Evolutionary conservation across 257 asterid species (phyloP).

Genomic region (Craterostigma plantagineum): DNA sequence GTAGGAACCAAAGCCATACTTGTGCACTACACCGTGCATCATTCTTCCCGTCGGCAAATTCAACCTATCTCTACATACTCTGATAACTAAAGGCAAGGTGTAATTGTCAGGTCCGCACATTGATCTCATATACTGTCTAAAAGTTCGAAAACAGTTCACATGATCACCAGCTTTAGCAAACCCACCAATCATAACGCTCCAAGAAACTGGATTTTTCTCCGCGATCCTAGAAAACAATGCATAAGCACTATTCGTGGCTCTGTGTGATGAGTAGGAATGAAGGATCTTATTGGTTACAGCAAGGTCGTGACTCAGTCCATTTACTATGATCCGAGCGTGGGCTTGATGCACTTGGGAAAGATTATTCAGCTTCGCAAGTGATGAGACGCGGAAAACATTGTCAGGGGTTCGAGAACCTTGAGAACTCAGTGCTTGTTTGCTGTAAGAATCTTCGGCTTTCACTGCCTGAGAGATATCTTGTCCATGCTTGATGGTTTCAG

Average conservation of each 20-base stretch:
- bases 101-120: conserved; percentile 24
- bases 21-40: conserved; percentile 23
- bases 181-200: conserved; percentile 52
- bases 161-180: conserved; percentile 26
- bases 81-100: conserved; percentile 35
- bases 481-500: no score
- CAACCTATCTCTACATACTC: conserved; percentile 21
- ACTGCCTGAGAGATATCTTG: no score
- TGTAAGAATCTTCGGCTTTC: conserved; percentile 3
- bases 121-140: conserved; percentile 34
- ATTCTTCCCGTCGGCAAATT: conserved; percentile 25
- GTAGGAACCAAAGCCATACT: conserved; percentile 19
- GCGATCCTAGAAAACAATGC: conserved; percentile 19
- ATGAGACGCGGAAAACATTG: conserved; percentile 11
- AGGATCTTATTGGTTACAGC: conserved; percentile 23
- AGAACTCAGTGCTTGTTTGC: conserved; percentile 7
- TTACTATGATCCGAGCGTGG: conserved; percentile 19
- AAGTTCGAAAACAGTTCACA: conserved; percentile 17
- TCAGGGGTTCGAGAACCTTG: conserved; percentile 9
- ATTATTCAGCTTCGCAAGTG: conserved; percentile 13
- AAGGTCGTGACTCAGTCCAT: conserved; percentile 18
- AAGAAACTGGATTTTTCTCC: conserved; percentile 24
- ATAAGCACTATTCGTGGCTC: conserved; percentile 18
- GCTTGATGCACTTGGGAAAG: conserved; percentile 18
- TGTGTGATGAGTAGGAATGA: conserved; percentile 15